Conservation (phyloP, 768 basidiomycete species). For the Mrakia blollopis region DNA sequence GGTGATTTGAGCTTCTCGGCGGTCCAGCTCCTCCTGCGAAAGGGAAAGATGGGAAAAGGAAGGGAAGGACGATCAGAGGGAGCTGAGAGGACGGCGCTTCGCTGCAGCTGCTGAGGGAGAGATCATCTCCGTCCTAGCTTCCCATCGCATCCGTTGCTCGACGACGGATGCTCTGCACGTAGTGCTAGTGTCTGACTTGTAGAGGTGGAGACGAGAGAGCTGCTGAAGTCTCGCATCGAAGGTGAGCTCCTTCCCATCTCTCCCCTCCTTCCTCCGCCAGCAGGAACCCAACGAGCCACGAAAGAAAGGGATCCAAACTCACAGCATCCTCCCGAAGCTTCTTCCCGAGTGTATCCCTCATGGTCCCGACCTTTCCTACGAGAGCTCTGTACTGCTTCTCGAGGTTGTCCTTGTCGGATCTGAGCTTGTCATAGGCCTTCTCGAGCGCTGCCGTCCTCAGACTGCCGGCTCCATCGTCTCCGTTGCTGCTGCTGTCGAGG, state of each 20-base stretch:
- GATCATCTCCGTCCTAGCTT: too few species aligned
- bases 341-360: conserved; percentile 88
- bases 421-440: conserved; percentile 66
- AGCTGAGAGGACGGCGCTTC: not conserved
- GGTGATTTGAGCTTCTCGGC: conserved; percentile 76
- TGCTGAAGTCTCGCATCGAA: too few species aligned
- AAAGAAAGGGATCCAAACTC: conserved; percentile 41
- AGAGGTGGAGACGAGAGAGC: too few species aligned
- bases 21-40: conserved; percentile 94
- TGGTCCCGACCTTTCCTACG: conserved; percentile 79
- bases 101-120: too few species aligned
- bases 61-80: not conserved
- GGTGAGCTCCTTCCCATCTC: not conserved
- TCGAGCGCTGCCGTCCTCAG: conserved; percentile 61
- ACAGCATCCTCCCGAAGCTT: conserved; percentile 96
- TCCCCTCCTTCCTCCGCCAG: not conserved
- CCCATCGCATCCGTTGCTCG: too few species aligned
- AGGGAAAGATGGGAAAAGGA: not conserved
- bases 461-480: conserved; percentile 38
- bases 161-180: too few species aligned
- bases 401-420: conserved; percentile 81
- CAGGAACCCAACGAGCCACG: conserved; percentile 25
- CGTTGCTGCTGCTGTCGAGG: not conserved
- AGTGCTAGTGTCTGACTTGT: too few species aligned
- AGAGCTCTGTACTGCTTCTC: conserved; percentile 79